Evolutionary conservation across 176 grass and related monocot species (phyloP).

Genomic region (Oryza glaberrima): DNA sequence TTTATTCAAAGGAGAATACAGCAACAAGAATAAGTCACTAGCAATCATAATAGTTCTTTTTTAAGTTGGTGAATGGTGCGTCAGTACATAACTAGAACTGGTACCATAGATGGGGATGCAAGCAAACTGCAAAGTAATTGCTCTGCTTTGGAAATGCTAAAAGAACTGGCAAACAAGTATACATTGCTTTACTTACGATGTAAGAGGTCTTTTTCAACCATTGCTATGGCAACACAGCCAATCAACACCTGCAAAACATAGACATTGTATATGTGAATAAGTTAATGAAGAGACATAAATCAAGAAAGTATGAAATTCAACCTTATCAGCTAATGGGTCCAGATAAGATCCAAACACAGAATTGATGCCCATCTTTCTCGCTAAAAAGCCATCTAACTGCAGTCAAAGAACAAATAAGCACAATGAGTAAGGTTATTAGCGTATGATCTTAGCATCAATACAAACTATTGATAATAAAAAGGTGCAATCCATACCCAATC

Average conservation of each 20-base stretch:
- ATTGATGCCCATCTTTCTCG: constrained; percentile 94
- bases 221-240: constrained; percentile 73
- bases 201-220: constrained; percentile 88
- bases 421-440: constrained; percentile 28
- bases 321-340: constrained; percentile 96
- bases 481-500: constrained; percentile 75
- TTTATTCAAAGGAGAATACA: constrained; percentile 1
- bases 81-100: background rate
- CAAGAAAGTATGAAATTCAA: constrained; percentile 36
- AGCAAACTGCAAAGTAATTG: background rate
- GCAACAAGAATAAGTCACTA: background rate
- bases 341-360: constrained; percentile 94
- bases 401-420: constrained; percentile 38
- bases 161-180: constrained; percentile 7
- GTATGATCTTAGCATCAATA: constrained; percentile 1
- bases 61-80: constrained; percentile 9
- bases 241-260: constrained; percentile 78
- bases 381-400: constrained; percentile 95
- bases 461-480: constrained; percentile 23
- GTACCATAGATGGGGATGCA: background rate
- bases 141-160: background rate
- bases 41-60: background rate
- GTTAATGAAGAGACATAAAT: constrained; percentile 34
- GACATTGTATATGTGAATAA: constrained; percentile 6
- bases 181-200: constrained; percentile 59